phyloP scores from a whole-genome alignment of 305 asterid species.

The Plantago rigida region DNA sequence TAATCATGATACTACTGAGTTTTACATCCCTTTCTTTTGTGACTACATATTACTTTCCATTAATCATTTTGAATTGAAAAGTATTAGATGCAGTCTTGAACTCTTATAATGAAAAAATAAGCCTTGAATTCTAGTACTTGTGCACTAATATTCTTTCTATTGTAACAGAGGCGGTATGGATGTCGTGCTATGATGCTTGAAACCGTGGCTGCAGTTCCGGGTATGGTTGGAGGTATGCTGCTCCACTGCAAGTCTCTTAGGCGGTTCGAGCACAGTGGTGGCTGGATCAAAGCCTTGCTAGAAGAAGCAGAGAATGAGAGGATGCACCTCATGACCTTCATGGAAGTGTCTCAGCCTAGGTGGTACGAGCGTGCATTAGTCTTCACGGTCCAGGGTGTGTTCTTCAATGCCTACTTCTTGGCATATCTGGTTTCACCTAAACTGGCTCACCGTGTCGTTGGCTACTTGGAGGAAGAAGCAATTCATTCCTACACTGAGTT shows the following conservation, averaged over 20 bases:
- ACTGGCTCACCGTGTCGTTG: slow-evolving; percentile 57
- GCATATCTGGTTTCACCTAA: slow-evolving; percentile 51
- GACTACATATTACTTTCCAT: too few species aligned
- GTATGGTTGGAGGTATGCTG: slow-evolving; percentile 32
- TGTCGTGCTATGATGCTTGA: slow-evolving; percentile 51
- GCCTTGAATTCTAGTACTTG: too few species aligned
- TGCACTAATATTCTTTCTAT: neutral
- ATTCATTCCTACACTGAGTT: slow-evolving; percentile 50
- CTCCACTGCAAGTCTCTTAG: slow-evolving; percentile 41
- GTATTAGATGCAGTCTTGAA: neutral
- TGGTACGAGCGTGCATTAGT: slow-evolving; percentile 56
- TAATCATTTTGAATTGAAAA: neutral
- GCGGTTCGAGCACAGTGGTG: slow-evolving; percentile 52
- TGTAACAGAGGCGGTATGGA: slow-evolving; percentile 34
- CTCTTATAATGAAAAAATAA: too few species aligned
- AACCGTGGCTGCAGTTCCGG: slow-evolving; percentile 37
- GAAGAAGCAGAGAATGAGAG: slow-evolving; percentile 52
- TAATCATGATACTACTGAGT: neutral
- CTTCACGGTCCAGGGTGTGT: slow-evolving; percentile 51
- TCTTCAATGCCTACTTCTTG: slow-evolving; percentile 53
- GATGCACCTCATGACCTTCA: slow-evolving; percentile 54
- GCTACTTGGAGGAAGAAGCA: slow-evolving; percentile 60
- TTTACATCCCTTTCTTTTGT: neutral
- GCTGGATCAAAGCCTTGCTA: slow-evolving; percentile 44
- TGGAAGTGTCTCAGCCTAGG: slow-evolving; percentile 43